Base-by-base conservation (phyloP, 2,329 filamentous ascomycete genomes). In the Trichoderma brevicompactum region DNA sequence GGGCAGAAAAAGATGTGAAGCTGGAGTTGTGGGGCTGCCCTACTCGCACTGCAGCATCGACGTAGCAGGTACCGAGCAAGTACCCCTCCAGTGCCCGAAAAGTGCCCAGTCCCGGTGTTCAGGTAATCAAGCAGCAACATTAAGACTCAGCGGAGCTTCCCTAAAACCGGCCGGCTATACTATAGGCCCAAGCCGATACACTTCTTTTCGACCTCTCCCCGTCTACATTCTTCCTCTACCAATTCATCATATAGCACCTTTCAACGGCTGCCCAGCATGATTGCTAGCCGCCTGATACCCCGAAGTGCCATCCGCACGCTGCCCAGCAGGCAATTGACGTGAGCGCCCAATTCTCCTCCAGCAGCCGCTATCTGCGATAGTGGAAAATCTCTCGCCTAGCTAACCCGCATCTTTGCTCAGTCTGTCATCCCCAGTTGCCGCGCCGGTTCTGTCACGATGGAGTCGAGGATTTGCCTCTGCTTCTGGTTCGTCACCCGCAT, bases 251-350 rank as follows among this genome's bases (percentile, higher is more conserved):
- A 55, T 6, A 38, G 15, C 48, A 43, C 61, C 36, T 49, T 19
- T 19, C 43, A 49, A 64, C 49, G 65, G 69, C 68, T 69, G 69
- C 69, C 72, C 76, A 84, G 72, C 67, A 89, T 89, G 87, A 78
- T 89, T 75, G 79, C 85, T 69, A 84, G 81, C 75, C 84, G 85
- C 76, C 82, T 87, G 82, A 82, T 87, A 83, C 81, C 84, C 71
- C 82, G 85, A 77, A 80, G 81, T 72, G 79, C 82, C 74, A 81
- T 81, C 74, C 84, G 85, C 74, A 85, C 86, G 74, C 83, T 82
- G 58, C 66, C 74, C 67, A 83, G 87, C 77, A 82, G 79, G 72
- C 80, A 79, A 71, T 81, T 83, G 68, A 80, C 79, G 85, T 87
- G 79, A 76, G 82, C 17, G 28, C 40, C 49, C 15, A n/a, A 28